Base-by-base conservation (phyloP, 2,329 filamentous ascomycete species). In the Talaromyces sp. region DNA sequence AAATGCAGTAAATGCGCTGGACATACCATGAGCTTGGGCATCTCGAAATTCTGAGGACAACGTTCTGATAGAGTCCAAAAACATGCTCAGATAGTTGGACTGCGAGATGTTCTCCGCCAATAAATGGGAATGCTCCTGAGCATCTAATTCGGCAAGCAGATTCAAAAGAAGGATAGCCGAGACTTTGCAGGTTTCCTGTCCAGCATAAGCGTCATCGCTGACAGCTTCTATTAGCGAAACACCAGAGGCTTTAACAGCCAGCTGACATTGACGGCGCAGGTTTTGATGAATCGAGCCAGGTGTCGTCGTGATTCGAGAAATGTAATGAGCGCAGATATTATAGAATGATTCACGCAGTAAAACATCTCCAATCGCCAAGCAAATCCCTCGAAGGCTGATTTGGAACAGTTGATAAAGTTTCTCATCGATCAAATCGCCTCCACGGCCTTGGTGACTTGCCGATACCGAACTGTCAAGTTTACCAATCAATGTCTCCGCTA, bases 381-480 rank as follows among this genome's bases (percentile, higher is more conserved):
- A 87, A 63, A 96, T 90, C 5, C 92, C 92, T 70, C 89, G 86
- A 14, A 97, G 82, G 67, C 91, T 93, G 45, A 92, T 87, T 68
- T 96, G 91, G 82, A 99, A 97, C 3, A 98, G 85, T 73, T 97
- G 90, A 73, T 93, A 93, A 0, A 98, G 84, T 72, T 95, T 92
- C 75, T 98, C 94, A 73, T 92, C 91, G 39, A 95, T 88, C 31
- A 94, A 83, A 74, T 92, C 92, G 41, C 89, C 83, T 62, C 80
- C 81, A 56, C 77, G 75, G 13, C 78, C 80, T 68, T 78, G 77
- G 61, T 81, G 80, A 35, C 78, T 68, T 24, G 71, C 73, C 14
- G 76, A 70, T 22, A 73, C 68, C 45, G 74, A 74, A 35, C 74
- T 73, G 24, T 77, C 76, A 48, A 82, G 72, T 58, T 77, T 78